phyloP scores from a whole-genome alignment of 768 basidiomycete genomes.

The Collybia sp. region DNA sequence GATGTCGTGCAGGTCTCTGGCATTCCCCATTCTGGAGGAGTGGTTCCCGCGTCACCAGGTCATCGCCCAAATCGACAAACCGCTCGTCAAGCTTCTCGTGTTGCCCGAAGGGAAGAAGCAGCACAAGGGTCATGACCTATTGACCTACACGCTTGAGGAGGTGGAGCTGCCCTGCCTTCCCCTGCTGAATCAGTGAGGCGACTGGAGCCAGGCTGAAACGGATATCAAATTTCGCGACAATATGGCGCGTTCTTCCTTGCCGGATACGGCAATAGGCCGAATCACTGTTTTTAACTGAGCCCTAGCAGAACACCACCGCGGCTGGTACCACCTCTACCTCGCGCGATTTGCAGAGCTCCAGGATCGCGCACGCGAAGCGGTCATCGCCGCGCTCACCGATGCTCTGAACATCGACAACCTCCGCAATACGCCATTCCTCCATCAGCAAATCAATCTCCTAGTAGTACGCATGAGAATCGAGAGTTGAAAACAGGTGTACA shows the following conservation, averaged over 20 bases:
- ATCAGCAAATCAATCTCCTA: constrained; percentile 11
- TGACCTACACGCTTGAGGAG: constrained; percentile 17
- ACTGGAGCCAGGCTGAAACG: constrained; percentile 3
- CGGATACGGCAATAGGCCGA: constrained; percentile 16
- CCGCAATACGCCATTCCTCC: constrained; percentile 13
- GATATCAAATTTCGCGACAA: constrained; percentile 19
- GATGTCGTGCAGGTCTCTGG: no score
- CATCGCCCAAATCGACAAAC: constrained; percentile 11
- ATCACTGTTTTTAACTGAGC: not conserved
- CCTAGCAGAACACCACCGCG: constrained; percentile 16
- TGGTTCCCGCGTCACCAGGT: constrained; percentile 12
- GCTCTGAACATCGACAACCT: constrained; percentile 15
- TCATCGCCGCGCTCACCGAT: constrained; percentile 14
- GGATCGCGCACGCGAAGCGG: constrained; percentile 19
- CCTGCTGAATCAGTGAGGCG: no score
- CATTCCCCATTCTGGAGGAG: constrained; percentile 2
- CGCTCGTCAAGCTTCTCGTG: constrained; percentile 8
- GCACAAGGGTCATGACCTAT: constrained; percentile 16
- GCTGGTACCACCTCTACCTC: constrained; percentile 20
- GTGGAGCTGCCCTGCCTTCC: not conserved
- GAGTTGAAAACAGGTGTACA: not conserved
- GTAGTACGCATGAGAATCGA: not conserved
- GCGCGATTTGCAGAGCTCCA: constrained; percentile 21
- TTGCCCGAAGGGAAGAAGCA: constrained; percentile 12
- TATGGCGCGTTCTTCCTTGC: constrained; percentile 21